A percentile compares a stretch with the other conserved stretches of the same genome.
Evolutionary conservation across 495 filamentous ascomycete species (phyloP).

Genomic region (Neurospora sp.): DNA sequence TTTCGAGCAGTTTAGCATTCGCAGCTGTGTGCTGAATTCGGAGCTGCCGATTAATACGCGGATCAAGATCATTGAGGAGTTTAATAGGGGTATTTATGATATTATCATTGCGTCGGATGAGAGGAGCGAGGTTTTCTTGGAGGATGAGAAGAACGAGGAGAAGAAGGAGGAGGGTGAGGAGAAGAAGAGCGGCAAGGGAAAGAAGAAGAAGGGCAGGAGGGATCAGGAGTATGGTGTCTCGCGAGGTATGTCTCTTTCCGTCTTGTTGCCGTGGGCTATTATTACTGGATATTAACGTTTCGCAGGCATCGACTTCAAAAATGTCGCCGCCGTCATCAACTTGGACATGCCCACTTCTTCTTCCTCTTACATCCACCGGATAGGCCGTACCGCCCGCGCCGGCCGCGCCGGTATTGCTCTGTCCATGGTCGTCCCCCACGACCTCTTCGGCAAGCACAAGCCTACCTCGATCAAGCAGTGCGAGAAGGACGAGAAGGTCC

Average conservation of each 20-base stretch:
- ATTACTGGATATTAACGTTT: neutral
- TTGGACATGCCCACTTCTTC: constrained; percentile 84
- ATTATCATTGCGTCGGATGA: constrained; percentile 96
- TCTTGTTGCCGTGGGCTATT: too few species aligned
- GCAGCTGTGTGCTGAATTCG: constrained; percentile 88
- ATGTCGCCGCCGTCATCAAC: constrained; percentile 90
- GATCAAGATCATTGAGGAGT: constrained; percentile 91
- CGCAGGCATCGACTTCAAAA: constrained; percentile 75
- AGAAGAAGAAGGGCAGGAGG: constrained; percentile 15
- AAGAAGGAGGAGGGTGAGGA: constrained; percentile 17
- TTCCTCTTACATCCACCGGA: constrained; percentile 90
- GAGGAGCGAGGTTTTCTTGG: constrained; percentile 63
- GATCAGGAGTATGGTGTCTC: constrained; percentile 88
- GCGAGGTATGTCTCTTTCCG: constrained; percentile 40
- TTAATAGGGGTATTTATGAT: constrained; percentile 71
- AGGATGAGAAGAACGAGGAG: constrained; percentile 33
- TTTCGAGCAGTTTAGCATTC: constrained; percentile 91
- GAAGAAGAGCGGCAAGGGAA: constrained; percentile 16
- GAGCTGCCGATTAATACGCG: constrained; percentile 88
- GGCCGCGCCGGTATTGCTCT: constrained; percentile 87
- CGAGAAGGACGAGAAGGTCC: constrained; percentile 73
- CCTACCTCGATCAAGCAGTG: constrained; percentile 62
- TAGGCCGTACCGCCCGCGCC: constrained; percentile 86
- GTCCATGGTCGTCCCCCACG: constrained; percentile 80
- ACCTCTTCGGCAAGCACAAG: constrained; percentile 76